Evolutionary conservation across 2,329 filamentous ascomycete species (phyloP).

Genomic region (Cladorrhinum sp.): DNA sequence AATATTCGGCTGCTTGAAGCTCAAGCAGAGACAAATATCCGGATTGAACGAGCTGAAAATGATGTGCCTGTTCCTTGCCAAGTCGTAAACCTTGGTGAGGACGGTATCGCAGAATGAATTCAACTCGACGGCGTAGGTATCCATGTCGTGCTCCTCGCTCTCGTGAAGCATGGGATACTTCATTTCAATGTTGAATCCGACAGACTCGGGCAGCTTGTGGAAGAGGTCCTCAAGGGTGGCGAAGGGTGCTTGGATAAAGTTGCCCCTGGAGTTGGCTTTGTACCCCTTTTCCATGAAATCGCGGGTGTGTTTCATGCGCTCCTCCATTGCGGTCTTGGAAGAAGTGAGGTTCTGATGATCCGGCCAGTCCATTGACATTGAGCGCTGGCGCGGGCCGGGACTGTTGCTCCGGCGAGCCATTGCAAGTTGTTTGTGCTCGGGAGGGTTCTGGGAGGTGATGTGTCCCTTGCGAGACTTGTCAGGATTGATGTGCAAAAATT

Average conservation of each 20-base stretch:
- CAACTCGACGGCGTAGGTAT: conserved; percentile 90
- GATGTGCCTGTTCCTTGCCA: conserved; percentile 79
- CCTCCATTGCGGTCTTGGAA: conserved; percentile 47
- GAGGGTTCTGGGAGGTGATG: conserved; percentile 29
- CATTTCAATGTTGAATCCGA: conserved; percentile 98
- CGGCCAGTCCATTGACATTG: conserved; percentile 52
- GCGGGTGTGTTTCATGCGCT: conserved; percentile 95
- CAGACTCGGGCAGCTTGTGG: conserved; percentile 71
- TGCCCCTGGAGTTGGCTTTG: conserved; percentile 91
- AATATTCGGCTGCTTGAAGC: conserved; percentile 96
- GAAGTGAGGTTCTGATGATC: conserved; percentile 29
- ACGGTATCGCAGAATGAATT: conserved; percentile 97
- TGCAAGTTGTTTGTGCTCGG: conserved; percentile 30
- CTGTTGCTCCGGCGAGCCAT: conserved; percentile 32
- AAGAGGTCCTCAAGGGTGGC: conserved; percentile 94
- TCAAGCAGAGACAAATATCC: conserved; percentile 89
- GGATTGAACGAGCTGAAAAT: conserved; percentile 98
- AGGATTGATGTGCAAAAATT: conserved; percentile 84
- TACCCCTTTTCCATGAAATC: conserved; percentile 94
- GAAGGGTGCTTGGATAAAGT: conserved; percentile 94
- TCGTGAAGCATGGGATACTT: conserved; percentile 99
- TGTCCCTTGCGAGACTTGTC: conserved; percentile 47
- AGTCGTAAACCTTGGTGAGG: conserved; percentile 82
- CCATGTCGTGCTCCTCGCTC: conserved; percentile 93
- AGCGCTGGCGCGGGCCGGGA: conserved; percentile 42